phyloP scores from a whole-genome alignment of 2,329 filamentous ascomycete genomes.

The Aphanoascus verrucosus region DNA sequence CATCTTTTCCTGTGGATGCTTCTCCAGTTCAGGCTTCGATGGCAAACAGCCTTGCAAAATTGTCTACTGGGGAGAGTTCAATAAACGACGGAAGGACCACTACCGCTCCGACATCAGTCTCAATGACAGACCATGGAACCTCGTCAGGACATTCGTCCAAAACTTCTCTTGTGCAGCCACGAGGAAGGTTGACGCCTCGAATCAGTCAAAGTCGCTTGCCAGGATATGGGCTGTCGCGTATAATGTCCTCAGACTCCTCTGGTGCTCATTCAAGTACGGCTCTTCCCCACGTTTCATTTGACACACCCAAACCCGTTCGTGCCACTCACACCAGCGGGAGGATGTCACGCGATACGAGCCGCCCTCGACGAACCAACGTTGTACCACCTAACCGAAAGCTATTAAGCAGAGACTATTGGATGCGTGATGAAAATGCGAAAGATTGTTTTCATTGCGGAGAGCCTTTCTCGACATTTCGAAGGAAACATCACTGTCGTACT shows the following conservation, averaged over 20 bases:
- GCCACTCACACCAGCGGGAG: conserved; percentile 9
- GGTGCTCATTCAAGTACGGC: conserved; percentile 35
- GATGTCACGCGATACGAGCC: not conserved
- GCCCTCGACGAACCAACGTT: conserved; percentile 17
- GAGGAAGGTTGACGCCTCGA: conserved; percentile 28
- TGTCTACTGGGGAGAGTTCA: conserved; percentile 21
- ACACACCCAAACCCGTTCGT: conserved; percentile 15
- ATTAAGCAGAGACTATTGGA: conserved; percentile 93
- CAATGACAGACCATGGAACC: conserved; percentile 24
- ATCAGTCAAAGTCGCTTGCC: conserved; percentile 38
- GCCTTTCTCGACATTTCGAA: conserved; percentile 81
- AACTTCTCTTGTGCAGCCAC: conserved; percentile 20
- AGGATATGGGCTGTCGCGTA: conserved; percentile 33
- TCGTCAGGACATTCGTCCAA: conserved; percentile 23
- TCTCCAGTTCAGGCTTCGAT: conserved; percentile 21
- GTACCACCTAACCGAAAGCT: conserved; percentile 62
- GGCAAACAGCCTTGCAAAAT: conserved; percentile 24
- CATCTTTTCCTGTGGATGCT: conserved; percentile 24
- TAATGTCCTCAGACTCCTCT: conserved; percentile 34
- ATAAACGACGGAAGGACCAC: conserved; percentile 24
- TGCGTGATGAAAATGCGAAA: conserved; percentile 96
- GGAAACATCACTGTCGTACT: conserved; percentile 89
- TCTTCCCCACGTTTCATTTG: conserved; percentile 24
- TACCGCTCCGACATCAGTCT: conserved; percentile 22
- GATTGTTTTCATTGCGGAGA: conserved; percentile 91